Base-by-base conservation (phyloP, 2,329 filamentous ascomycete genomes). In the Didymella sp. region DNA sequence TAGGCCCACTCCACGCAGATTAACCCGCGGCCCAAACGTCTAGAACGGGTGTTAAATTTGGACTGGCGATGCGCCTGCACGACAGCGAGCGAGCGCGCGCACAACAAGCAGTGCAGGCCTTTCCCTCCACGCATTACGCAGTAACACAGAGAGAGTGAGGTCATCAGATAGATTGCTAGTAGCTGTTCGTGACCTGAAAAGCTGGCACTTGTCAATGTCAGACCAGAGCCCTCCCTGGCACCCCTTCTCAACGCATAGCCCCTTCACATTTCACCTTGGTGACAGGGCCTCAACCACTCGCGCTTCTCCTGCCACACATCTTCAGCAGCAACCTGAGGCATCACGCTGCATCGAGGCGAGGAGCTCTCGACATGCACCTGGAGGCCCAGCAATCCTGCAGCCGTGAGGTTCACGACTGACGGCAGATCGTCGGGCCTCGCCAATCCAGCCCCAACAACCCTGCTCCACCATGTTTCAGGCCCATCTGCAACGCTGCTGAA, bases 401-500 rank as follows among this genome's bases (percentile, higher is more conserved):
- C 4, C 25, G 25, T 27, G 25, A n/a, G n/a, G n/a, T n/a, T n/a
- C n/a, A 27, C 25, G 12, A 35, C 4, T 35, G 13, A 8, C 15
- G 31, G 35, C 6, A 38, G 35, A 38, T 38, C 30, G 37, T 56
- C 44, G 47, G 58, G 57, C 38, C 59, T 51, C 43, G 31, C 33
- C 47, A 30, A 31, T 25, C 45, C 30, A n/a, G n/a, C n/a, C n/a
- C n/a, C n/a, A 31, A 12, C 28, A 31, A 30, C 33, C 41, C 49
- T 15, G 52, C 48, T 35, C 42, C 53, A 58, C 41, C 42, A 41
- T 57, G 37, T 56, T 57, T 61, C 30, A 49, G 48, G 38, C 35
- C 50, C 15, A 37, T 56, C 60, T 70, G 72, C 71, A 68, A 74
- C 72, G 58, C n/a, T 46, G 41, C 44, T 73, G 71, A 75, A 75